Evolutionary conservation across 2,329 filamentous ascomycete species (phyloP), one percentile per base, ranked within the genome.

Genomic region (Fusarium nanum): DNA sequence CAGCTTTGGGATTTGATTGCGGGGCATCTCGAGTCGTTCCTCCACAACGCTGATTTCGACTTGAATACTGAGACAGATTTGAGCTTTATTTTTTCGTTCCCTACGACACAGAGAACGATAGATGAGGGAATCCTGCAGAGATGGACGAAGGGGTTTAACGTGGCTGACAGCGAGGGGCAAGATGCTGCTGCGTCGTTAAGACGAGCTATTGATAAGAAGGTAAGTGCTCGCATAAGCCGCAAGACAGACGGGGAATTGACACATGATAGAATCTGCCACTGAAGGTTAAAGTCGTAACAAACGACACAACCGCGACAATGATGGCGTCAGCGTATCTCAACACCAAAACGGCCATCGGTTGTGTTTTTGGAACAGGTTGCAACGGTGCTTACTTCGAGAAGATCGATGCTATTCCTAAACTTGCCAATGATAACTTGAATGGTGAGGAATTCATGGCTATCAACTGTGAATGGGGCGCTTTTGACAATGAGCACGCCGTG

Each of bases 311-410:
- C 14, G 96, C 96, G 75, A 99, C 96, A 20, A 85, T 99, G 76
- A 97, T 99, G 76, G 96, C 96, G 61, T 98, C 95, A 20, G 92
- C 93, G 28, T 99, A 99, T 82, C 98, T 95, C 20, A 94, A 98
- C 78, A 84, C 91, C 45, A 89, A 91, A 73, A 97, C 98, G 87
- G 93, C 90, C 81, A 96, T 98, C 75, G 96, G 96, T 56, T 98
- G 94, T 81, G 99, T 99, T 78, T 99, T 99, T 76, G 96, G 96
- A 75, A 99, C 96, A 8, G 96, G 96, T 60, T 98, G 96, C 83
- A 99, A 99, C 77, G 96, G 95, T 37, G 96, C 96, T 27, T 99
- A 99, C 83, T 97, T 99, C 91, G 96, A 99, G 81, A 83, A 96
- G 76, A 92, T 89, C 69, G 93, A 93, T 68, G 92, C 91, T 12